Evolutionary conservation across 805 yeast genomes (phyloP), one percentile per base, ranked within the genome.

Genomic region (Candida pseudoglaebosa): DNA sequence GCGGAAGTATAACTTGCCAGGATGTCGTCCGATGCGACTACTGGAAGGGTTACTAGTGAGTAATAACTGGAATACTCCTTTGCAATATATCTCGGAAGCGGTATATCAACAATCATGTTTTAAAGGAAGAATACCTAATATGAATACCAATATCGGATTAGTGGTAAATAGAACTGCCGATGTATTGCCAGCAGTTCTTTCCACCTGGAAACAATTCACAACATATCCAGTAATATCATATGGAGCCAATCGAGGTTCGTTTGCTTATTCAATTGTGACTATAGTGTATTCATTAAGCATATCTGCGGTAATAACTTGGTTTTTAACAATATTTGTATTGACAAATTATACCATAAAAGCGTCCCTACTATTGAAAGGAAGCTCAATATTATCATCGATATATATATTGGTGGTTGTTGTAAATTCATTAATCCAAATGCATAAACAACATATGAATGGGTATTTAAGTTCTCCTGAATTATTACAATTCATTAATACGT

Each of bases 321-420:
- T 77, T 45, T 61, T 81, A 17, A 79, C 89, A 0, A 59, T 84
- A 7, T 71, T 82, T 37, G 77, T 82, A 12, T 71, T 81, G 44
- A 75, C 88, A 5, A 81, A 79, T 52, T 78, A 79, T 37, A 77
- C 83, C 8, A 76, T 77, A 38, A 78, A 73, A 48, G 84, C 87
- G 1, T 70, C 85, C 8, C 47, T 65, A 37, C 51, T 80, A 22
- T 59, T 82, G 34, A 64, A 70, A 49, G 39, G 66, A 0, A 77
- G 84, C 1, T 71, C 82, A 1, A 36, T 70, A 0, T 43, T 81
- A 8, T 74, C 83, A 1, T 69, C 84, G 1, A 61, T 74, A 0
- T 82, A 80, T 53, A 63, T 84, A 41, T 58, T 73, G 2, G 61
- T 78, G 1, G 59, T 76, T 4, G 68, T 79, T 28, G 65, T 72